Percentiles rank a stretch among this genome's conserved stretches.
These are phyloP conservation scores for Fusarium vanettenii DNA, from an alignment of 2,329 filamentous ascomycete species.

Conservation along the genomic window DNA sequence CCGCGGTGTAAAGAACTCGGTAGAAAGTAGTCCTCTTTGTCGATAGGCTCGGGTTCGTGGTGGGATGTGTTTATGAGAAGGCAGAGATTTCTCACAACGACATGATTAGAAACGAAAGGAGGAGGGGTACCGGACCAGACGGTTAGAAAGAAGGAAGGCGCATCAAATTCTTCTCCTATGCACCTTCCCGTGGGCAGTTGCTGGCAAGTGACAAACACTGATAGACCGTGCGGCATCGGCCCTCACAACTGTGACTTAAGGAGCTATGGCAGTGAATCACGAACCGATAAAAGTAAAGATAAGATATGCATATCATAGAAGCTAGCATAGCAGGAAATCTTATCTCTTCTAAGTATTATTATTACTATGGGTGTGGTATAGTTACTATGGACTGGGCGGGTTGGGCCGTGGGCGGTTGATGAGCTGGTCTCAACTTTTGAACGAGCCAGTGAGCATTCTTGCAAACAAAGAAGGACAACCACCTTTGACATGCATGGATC, in stretches of 20 bases:
- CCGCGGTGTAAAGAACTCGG: not conserved
- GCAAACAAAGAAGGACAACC: not conserved
- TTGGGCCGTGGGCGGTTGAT: not conserved
- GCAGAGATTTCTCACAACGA: not conserved
- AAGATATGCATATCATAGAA: not conserved
- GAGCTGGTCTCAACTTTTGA: not conserved
- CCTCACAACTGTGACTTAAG: not conserved
- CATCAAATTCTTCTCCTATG: not conserved
- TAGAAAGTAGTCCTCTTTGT: not conserved
- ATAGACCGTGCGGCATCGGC: not conserved
- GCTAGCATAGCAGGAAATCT: not conserved
- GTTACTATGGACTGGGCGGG: not conserved
- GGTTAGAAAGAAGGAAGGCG: not conserved
- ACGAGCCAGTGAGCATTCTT: not conserved
- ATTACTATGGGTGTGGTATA: not conserved
- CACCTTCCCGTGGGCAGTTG: conserved; percentile 10
- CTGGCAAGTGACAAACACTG: conserved; percentile 6
- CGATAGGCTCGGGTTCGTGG: not conserved
- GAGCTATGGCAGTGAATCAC: conserved; percentile 12
- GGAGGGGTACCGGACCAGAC: not conserved
- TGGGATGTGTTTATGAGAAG: not conserved
- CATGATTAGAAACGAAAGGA: not conserved
- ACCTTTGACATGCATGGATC: not conserved
- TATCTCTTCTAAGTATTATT: not conserved
- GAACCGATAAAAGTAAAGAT: not conserved